Conservation (phyloP, 2,329 filamentous ascomycete genomes). For the Diaporthe sp. region DNA sequence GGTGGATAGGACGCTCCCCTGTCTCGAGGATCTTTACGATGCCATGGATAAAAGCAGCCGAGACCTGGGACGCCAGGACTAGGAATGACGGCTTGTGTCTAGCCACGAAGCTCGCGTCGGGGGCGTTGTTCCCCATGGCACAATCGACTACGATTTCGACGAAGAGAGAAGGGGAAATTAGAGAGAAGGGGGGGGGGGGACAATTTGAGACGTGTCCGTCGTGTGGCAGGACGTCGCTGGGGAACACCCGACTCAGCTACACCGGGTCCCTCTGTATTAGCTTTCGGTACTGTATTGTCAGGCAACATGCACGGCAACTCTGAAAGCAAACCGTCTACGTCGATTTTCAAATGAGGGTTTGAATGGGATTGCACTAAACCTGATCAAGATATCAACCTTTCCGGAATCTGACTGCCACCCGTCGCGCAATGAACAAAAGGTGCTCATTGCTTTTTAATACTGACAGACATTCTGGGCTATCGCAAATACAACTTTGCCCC, state of each 20-base stretch:
- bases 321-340: not conserved
- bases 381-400: not conserved
- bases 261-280: not conserved
- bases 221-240: not conserved
- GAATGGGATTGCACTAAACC: not conserved
- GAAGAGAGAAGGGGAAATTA: not conserved
- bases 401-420: not conserved
- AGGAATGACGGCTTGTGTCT: conserved; percentile 37
- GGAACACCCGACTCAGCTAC: not conserved
- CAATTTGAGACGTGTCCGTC: not conserved
- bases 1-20: conserved; percentile 24
- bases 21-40: conserved; percentile 37
- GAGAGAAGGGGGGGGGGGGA: not conserved
- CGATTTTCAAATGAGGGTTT: not conserved
- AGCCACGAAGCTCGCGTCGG: conserved; percentile 12
- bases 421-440: too few relatives aligned
- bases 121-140: not conserved
- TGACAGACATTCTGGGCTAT: not conserved
- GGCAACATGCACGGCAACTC: not conserved
- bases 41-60: conserved; percentile 36
- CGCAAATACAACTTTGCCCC: not conserved
- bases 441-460: too few relatives aligned
- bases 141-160: not conserved
- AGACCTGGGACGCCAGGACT: conserved; percentile 38
- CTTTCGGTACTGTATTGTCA: conserved; percentile 1